Evolutionary conservation across 306 rosid genomes (phyloP).

Genomic region (Hippophae tibetana): DNA sequence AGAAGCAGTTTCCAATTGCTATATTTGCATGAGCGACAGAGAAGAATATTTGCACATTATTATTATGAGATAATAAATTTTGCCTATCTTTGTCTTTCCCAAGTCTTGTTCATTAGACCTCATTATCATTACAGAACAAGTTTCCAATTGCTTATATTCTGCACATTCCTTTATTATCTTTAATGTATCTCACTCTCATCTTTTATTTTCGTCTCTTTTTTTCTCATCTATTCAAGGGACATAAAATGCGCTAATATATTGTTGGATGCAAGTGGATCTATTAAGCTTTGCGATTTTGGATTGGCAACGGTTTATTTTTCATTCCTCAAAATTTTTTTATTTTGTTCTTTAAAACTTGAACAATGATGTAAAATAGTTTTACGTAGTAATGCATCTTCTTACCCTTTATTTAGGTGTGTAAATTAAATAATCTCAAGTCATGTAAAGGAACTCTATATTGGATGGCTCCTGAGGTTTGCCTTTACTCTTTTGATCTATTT

Average conservation of each 20-base stretch:
- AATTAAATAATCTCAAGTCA: constrained; percentile 69
- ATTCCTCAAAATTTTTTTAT: constrained; percentile 8
- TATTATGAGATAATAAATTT: too few species aligned
- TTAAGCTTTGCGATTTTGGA: constrained; percentile 97
- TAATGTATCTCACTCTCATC: too few species aligned
- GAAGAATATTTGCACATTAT: too few species aligned
- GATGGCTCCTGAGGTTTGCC: constrained; percentile 99
- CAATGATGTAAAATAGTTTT: constrained; percentile 11
- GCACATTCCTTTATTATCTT: too few species aligned
- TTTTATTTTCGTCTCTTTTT: neutral
- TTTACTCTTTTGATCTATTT: constrained; percentile 12
- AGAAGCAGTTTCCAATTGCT: too few species aligned
- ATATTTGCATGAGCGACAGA: too few species aligned
- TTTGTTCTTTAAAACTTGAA: constrained; percentile 3
- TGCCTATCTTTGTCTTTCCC: too few species aligned
- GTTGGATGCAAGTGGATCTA: constrained; percentile 86
- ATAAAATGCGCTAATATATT: constrained; percentile 88
- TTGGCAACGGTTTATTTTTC: constrained; percentile 70
- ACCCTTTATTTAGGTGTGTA: constrained; percentile 49
- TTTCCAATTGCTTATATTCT: too few species aligned
- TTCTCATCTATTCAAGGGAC: constrained; percentile 53
- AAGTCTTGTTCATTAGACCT: too few species aligned
- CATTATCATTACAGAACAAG: too few species aligned
- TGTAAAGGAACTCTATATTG: constrained; percentile 80
- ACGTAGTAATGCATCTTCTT: constrained; percentile 12